These are phyloP conservation scores for Cordyceps fumosorosea DNA, from an alignment of 2,329 filamentous ascomycete species.

Conservation along the genomic window DNA sequence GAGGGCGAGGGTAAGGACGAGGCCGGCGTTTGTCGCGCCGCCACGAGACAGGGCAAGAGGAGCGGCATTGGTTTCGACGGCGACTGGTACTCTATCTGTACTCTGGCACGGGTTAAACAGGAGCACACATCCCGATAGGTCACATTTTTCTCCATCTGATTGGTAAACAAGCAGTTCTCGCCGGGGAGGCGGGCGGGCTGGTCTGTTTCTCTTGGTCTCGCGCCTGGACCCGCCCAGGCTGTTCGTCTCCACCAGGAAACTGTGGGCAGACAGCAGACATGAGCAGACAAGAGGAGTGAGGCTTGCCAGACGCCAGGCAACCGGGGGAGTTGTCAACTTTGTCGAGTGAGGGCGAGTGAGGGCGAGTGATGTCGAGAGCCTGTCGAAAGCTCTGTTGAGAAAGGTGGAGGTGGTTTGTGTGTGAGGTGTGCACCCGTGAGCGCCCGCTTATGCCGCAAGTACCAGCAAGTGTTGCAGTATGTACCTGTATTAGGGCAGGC, in stretches of 20 bases:
- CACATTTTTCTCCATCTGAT: too few species aligned
- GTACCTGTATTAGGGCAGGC: not conserved
- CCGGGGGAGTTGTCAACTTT: too few species aligned
- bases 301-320: not conserved
- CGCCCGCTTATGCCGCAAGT: conserved; percentile 7
- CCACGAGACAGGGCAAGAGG: not conserved
- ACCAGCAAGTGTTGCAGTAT: not conserved
- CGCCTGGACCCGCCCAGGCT: not conserved
- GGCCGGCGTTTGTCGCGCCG: too few species aligned
- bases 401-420: not conserved
- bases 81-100: not conserved
- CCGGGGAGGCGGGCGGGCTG: not conserved
- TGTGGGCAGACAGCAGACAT: not conserved
- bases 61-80: not conserved
- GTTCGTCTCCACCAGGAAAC: not conserved
- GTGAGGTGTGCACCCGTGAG: not conserved
- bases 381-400: not conserved
- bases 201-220: not conserved
- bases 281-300: not conserved
- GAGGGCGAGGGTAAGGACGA: not conserved
- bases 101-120: not conserved
- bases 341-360: not conserved
- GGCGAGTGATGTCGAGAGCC: not conserved
- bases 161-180: not conserved
- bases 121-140: too few species aligned